Evolutionary conservation across 305 asterid species (phyloP).

Genomic region (Nicotiana rustica): DNA sequence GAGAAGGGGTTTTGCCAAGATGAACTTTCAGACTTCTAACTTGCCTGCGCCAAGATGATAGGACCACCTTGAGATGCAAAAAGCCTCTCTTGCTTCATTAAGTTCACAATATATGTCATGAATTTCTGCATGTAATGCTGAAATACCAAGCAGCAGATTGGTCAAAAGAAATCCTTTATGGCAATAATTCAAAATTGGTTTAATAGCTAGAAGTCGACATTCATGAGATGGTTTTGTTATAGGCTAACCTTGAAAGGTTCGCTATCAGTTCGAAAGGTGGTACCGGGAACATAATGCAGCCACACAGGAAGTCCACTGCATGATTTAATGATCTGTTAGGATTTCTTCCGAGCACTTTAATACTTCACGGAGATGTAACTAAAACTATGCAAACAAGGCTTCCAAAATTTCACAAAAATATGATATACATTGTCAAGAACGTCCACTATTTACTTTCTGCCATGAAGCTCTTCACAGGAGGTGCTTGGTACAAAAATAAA

Average conservation of each 20-base stretch:
- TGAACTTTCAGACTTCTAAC: conserved; percentile 35
- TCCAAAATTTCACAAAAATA: conserved; percentile 21
- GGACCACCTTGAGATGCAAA: conserved; percentile 98
- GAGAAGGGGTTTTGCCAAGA: background rate
- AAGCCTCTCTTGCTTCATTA: conserved; percentile 87
- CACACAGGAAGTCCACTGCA: conserved; percentile 95
- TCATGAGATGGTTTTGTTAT: conserved; percentile 1
- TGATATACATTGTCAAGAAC: background rate
- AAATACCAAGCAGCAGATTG: conserved; percentile 41
- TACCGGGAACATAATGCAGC: conserved; percentile 89
- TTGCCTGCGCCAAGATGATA: conserved; percentile 88
- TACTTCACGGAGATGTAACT: background rate
- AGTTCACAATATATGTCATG: conserved; percentile 73
- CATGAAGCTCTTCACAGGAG: background rate
- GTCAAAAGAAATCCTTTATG: background rate
- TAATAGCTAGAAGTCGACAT: background rate
- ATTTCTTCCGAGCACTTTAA: background rate
- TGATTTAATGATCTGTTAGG: conserved; percentile 39
- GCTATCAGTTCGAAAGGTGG: conserved; percentile 85
- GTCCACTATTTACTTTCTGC: background rate
- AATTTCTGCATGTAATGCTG: conserved; percentile 92
- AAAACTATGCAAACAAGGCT: background rate
- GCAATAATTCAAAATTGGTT: background rate
- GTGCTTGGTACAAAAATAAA: background rate
- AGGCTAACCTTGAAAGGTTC: conserved; percentile 77